Base-by-base conservation (phyloP, 1,284 basidiomycete genomes). In the Cryptococcus wingfieldii region DNA sequence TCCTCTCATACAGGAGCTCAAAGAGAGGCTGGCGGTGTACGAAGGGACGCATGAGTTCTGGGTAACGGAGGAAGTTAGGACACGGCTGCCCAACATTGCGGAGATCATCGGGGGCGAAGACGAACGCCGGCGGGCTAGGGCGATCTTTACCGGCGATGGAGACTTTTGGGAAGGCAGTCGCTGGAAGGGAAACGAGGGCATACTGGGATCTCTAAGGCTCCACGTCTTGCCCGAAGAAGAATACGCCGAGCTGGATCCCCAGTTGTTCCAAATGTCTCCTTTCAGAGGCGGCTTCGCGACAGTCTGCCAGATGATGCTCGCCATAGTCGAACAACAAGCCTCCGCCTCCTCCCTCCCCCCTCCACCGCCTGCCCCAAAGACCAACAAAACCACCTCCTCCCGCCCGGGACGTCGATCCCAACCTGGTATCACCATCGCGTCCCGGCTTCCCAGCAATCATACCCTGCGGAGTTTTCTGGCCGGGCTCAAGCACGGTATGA, bases 11-110 rank as follows among this genome's bases (percentile, higher is more conserved):
- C 53, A 57, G n/a, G 71, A 75, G 53, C 58, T 75, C 41, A 55
- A 62, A 34, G 61, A 62, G 28, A 64, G 68, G 9, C 53, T 75
- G 1, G 27, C 50, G 2, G 37, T 43, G 19, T 18, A 58, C 10
- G 48, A 48, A 4, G 49, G 42, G 8, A 37, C 47, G 14, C 23
- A 64, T 6, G 63, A 66, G n/a, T 73, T 72, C 58, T 75, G 70
- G 68, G 66, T 68, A 25, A 74, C 72, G 16, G 51, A 61, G 18
- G 72, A 75, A 47, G 73, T 74, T 28, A 60, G 61, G 48, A 62
- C 57, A 1, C 54, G 70, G 18, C 55, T 72, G 27, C 73, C 73
- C 18, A 54, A 47, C 2, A 68, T 75, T 5, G 62, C 71, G 1
- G 63, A 75, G 50, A 59, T 71, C 10, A 75, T 75, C 7, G 73